Evolutionary conservation across 2,329 filamentous ascomycete species (phyloP).

Genomic region (Cytospora schulzeri): DNA sequence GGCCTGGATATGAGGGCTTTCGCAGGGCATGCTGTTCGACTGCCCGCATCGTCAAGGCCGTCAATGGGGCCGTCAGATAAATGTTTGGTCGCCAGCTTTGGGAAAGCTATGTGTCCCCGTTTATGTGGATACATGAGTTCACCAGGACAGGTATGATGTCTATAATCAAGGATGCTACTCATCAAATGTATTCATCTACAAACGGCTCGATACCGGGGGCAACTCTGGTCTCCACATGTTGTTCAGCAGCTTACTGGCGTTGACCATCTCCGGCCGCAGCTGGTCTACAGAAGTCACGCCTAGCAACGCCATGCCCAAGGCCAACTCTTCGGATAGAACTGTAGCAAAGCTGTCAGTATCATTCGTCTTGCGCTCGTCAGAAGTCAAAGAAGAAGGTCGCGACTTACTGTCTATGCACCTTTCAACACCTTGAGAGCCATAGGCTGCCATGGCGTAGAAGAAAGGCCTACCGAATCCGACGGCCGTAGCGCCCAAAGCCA

Average conservation of each 20-base stretch:
- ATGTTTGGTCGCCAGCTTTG: too few relatives aligned
- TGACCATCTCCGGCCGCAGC: conserved; percentile 53
- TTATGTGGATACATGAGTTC: too few relatives aligned
- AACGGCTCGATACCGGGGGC: conserved; percentile 30
- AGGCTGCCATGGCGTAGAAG: conserved; percentile 42
- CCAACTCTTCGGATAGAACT: conserved; percentile 31
- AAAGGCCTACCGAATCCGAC: conserved; percentile 48
- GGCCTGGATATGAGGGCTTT: conserved; percentile 28
- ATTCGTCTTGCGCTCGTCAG: background rate
- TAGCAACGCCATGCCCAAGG: conserved; percentile 51
- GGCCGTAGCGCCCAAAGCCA: conserved; percentile 55
- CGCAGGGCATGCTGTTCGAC: conserved; percentile 24
- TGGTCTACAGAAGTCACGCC: conserved; percentile 52
- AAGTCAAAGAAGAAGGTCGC: background rate
- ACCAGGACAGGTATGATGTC: conserved; percentile 1
- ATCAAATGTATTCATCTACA: conserved; percentile 9
- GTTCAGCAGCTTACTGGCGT: conserved; percentile 38
- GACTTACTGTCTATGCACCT: conserved; percentile 27
- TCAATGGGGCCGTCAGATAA: too few relatives aligned
- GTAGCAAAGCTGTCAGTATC: background rate
- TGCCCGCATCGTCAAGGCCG: too few relatives aligned
- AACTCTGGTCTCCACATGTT: conserved; percentile 39
- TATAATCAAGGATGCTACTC: conserved; percentile 8
- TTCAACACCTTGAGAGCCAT: conserved; percentile 24
- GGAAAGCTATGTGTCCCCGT: too few relatives aligned